Evolutionary conservation across 2,329 filamentous ascomycete genomes (phyloP).

Genomic region (Stenocarpella maydis): DNA sequence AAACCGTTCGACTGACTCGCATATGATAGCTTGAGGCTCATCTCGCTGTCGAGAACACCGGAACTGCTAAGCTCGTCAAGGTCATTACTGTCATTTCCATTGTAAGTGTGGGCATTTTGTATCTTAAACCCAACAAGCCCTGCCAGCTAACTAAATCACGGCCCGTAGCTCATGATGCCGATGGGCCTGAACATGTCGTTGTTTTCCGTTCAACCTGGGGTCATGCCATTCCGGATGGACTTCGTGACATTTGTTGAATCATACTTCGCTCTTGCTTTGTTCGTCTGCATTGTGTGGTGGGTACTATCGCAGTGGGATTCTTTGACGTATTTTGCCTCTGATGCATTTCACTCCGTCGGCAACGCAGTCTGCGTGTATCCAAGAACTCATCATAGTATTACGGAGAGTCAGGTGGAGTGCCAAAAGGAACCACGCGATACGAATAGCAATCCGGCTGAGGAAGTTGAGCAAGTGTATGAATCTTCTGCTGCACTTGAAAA

Average conservation of each 20-base stretch:
- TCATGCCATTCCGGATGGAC: constrained; percentile 13
- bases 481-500: too few species aligned
- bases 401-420: background rate
- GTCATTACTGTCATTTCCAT: constrained; percentile 3
- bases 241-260: background rate
- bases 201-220: background rate
- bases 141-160: background rate
- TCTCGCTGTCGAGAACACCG: constrained; percentile 11
- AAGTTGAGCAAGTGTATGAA: too few species aligned
- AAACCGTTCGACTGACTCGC: background rate
- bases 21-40: background rate
- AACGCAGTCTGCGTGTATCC: background rate
- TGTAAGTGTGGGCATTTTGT: background rate
- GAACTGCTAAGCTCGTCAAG: constrained; percentile 6
- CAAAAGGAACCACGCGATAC: fast-evolving
- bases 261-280: background rate
- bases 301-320: background rate
- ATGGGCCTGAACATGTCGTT: background rate
- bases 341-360: background rate
- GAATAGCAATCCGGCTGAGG: too few species aligned
- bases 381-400: fast-evolving
- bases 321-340: background rate
- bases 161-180: background rate
- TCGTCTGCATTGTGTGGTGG: background rate
- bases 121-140: background rate